A percentile compares a stretch with the other conserved stretches of the same genome.
Evolutionary conservation across 2,329 filamentous ascomycete species (phyloP).

Genomic region (Plectosphaerella cucumerina): DNA sequence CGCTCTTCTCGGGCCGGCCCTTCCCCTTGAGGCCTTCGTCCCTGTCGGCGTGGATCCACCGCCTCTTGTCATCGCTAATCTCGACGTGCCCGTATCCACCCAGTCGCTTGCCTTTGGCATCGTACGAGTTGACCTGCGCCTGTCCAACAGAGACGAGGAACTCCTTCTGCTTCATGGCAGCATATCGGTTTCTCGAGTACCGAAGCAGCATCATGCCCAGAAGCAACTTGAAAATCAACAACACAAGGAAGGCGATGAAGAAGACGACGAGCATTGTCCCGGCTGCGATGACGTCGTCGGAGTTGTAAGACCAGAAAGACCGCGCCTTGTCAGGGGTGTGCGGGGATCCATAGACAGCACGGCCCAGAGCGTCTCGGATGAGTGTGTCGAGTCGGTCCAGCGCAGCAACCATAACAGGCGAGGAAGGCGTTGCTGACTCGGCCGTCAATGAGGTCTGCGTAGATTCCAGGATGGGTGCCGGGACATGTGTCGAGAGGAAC

Average conservation of each 20-base stretch:
- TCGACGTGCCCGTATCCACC: slow-evolving; percentile 85
- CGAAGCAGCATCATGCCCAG: slow-evolving; percentile 83
- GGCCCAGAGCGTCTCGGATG: slow-evolving; percentile 72
- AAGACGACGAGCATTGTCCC: slow-evolving; percentile 84
- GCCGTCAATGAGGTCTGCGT: slow-evolving; percentile 61
- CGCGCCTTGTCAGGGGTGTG: slow-evolving; percentile 29
- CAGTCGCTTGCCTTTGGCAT: slow-evolving; percentile 68
- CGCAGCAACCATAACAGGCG: slow-evolving; percentile 71
- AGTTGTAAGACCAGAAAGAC: slow-evolving; percentile 53
- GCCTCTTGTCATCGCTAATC: slow-evolving; percentile 79
- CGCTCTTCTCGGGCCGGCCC: slow-evolving; percentile 43
- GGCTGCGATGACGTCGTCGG: slow-evolving; percentile 71
- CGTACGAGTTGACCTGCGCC: slow-evolving; percentile 50
- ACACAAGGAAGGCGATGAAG: slow-evolving; percentile 76
- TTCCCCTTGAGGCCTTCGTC: slow-evolving; percentile 59
- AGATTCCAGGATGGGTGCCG: slow-evolving; percentile 64
- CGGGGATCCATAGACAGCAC: slow-evolving; percentile 63
- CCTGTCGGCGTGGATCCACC: slow-evolving; percentile 86
- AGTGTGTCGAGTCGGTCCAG: slow-evolving; percentile 75
- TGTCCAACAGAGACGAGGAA: slow-evolving; percentile 40
- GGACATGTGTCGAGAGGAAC: slow-evolving; percentile 86
- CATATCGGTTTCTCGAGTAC: slow-evolving; percentile 75
- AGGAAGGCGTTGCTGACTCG: slow-evolving; percentile 59
- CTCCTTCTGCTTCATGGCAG: slow-evolving; percentile 72
- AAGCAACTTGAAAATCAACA: slow-evolving; percentile 79